phyloP scores from a whole-genome alignment of 306 rosid species.

The Benincasa hispida region DNA sequence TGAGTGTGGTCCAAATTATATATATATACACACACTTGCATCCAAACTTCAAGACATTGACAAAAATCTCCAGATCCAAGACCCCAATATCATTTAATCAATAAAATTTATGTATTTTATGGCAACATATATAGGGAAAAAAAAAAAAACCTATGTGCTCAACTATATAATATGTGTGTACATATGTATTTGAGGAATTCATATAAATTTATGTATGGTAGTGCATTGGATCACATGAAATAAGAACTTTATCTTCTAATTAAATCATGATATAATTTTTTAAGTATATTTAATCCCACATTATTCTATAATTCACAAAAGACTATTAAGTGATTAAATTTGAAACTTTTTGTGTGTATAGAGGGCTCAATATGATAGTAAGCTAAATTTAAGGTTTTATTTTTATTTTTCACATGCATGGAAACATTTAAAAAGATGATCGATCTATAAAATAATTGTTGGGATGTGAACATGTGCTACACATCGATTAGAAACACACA shows the following conservation, averaged over 20 bases:
- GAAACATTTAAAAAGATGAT: not conserved
- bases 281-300: not conserved
- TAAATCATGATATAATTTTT: not conserved
- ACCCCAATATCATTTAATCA: not conserved
- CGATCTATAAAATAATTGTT: not conserved
- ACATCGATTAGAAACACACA: not conserved
- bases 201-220: not conserved
- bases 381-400: not conserved
- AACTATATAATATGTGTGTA: not conserved
- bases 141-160: not conserved
- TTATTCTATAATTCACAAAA: not conserved
- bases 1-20: not conserved
- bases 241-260: not conserved
- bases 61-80: conserved; percentile 8
- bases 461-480: not conserved
- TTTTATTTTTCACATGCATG: not conserved
- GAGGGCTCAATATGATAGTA: not conserved
- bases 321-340: not conserved
- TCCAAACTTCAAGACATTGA: conserved; percentile 5
- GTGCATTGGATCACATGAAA: conserved; percentile 1
- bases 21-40: not conserved
- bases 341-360: not conserved
- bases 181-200: not conserved
- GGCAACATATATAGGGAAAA: not conserved
- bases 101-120: not conserved